Base-by-base conservation (phyloP, 768 basidiomycete species). In the Leccinum boreale region DNA sequence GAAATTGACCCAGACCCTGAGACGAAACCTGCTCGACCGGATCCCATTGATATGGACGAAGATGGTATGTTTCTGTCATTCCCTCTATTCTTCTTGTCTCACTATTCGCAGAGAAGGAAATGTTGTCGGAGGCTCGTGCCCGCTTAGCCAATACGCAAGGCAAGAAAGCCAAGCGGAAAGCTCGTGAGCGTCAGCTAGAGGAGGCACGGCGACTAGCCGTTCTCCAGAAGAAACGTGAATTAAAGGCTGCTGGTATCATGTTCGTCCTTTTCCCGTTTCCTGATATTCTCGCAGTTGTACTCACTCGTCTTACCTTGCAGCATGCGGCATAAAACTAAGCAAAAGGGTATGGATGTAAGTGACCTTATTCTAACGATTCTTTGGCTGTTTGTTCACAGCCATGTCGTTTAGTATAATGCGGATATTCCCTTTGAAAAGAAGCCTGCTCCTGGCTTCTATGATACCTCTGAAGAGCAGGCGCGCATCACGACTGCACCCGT, bases 1-100 rank as follows among this genome's bases (percentile, higher is more conserved):
- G 97, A 98, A 75, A 96, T 99, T 58, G 97, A 99, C 73, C 95
- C 96, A 6, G 95, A 99, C 75, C 97, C 97, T 14, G 97, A 99
- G 75, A 97, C 95, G 10, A 95, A 98, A 69, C 94, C 97, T 50
- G 97, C 97, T 11, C 84, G 97, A 26, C 97, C 97, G 5, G 97
- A 99, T 77, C 97, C 97, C 6, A 98, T 98, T 65, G 97, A 99
- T 75, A 99, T 99, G 97, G 97, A 99, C 70, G 97, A 99, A 76
- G 97, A 98, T 69, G 95, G 92, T 89, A 62, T 57, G 83, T 76
- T 1, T 15, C 11, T n/a, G 9, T 23, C 23, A 5, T 23, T 17
- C n/a, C 3, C 12, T 23, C 19, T 36, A 14, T 24, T 26, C 1
- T 44, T 10, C 12, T 4, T 56, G 28, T 48, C 28, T 65, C 42